phyloP scores from a whole-genome alignment of 1,284 basidiomycete genomes.

The Marasmius fiardii region DNA sequence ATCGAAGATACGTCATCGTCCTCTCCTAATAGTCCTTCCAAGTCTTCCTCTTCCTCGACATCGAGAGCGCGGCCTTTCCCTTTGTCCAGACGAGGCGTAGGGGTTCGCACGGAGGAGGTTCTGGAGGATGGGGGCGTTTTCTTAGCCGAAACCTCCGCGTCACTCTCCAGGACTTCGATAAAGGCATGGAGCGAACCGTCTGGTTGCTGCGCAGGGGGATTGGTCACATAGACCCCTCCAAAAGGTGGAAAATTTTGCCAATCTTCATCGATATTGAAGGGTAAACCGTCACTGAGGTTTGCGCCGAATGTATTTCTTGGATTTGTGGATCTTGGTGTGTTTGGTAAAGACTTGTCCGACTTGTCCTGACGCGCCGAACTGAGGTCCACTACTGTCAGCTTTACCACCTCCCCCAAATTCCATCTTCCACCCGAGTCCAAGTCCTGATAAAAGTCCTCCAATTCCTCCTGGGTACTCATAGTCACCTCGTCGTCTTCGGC shows the following conservation, averaged over 20 bases:
- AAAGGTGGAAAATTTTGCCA: conserved; percentile 53
- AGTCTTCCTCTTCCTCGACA: neutral
- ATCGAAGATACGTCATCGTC: conserved; percentile 51
- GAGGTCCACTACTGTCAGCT: conserved; percentile 63
- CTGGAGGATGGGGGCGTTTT: conserved; percentile 11
- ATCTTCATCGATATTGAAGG: conserved; percentile 59
- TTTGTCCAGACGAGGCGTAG: conserved; percentile 35
- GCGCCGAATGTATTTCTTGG: conserved; percentile 56
- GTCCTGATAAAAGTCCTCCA: conserved; percentile 55
- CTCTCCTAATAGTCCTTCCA: neutral
- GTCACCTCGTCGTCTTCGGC: conserved; percentile 69
- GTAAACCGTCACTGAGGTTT: conserved; percentile 30
- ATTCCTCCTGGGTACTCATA: conserved; percentile 65
- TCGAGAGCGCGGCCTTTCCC: conserved; percentile 49
- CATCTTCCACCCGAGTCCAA: conserved; percentile 14
- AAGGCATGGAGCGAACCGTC: conserved; percentile 51
- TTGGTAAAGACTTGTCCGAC: conserved; percentile 29
- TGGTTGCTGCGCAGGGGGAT: conserved; percentile 21
- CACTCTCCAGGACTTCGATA: conserved; percentile 58
- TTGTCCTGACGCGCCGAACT: conserved; percentile 31
- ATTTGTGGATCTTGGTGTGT: conserved; percentile 28
- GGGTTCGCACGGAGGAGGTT: conserved; percentile 14
- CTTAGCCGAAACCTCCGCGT: conserved; percentile 22
- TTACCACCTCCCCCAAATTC: conserved; percentile 35
- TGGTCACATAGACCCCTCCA: conserved; percentile 29